Conservation (phyloP, 2,329 filamentous ascomycete genomes). For the Penicillium corylophilum region DNA sequence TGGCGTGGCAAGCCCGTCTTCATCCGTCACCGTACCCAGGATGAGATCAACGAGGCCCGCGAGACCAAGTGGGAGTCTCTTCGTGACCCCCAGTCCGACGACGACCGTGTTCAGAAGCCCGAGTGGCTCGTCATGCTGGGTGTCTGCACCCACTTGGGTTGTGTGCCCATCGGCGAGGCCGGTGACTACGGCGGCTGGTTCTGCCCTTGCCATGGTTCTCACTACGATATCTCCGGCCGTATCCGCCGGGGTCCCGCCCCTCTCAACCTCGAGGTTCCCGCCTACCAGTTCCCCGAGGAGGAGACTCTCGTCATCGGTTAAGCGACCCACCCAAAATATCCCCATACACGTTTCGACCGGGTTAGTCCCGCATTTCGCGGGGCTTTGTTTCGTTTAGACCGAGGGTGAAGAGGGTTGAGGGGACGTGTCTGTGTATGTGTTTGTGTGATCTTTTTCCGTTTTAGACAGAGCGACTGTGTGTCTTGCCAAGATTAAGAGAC, state of each 20-base stretch:
- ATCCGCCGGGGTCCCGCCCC: conserved; percentile 96
- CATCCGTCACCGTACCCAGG: conserved; percentile 93
- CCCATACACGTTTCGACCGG: conserved; percentile 9
- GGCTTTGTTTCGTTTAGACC: conserved; percentile 20
- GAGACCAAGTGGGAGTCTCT: conserved; percentile 77
- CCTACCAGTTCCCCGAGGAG: conserved; percentile 90
- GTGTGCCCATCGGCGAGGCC: conserved; percentile 97
- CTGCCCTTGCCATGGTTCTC: conserved; percentile 99
- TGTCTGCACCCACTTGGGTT: conserved; percentile 98
- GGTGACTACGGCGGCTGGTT: conserved; percentile 99
- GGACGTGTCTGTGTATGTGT: conserved; percentile 26
- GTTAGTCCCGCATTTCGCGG: conserved; percentile 1
- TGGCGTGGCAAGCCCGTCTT: conserved; percentile 99
- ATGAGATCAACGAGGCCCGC: conserved; percentile 95
- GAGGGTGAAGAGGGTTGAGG: conserved; percentile 7
- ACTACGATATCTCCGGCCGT: conserved; percentile 99
- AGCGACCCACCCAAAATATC: conserved; percentile 28
- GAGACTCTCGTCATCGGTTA: conserved; percentile 91
- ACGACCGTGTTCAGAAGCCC: conserved; percentile 93
- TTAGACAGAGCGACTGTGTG: conserved; percentile 36
- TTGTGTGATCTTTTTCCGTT: conserved; percentile 23
- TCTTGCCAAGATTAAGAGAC: conserved; percentile 40
- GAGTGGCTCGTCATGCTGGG: conserved; percentile 99
- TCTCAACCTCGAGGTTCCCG: conserved; percentile 92
- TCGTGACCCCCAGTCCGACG: conserved; percentile 87